phyloP scores from a whole-genome alignment of 1,139 yeast species.

The Tardiomyces blankii region DNA sequence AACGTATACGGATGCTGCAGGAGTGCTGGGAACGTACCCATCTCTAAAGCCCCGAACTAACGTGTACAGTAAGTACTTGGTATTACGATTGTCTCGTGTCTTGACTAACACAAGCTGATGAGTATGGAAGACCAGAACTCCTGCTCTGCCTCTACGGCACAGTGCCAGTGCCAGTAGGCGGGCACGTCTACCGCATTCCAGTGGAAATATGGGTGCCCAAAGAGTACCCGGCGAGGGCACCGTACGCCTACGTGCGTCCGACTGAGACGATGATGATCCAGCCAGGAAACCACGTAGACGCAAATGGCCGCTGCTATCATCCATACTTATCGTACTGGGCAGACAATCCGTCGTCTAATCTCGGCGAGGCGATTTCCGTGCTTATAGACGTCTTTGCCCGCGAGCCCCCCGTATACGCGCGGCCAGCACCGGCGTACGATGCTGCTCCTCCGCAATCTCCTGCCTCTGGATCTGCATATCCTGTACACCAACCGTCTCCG shows the following conservation, averaged over 20 bases:
- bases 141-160: constrained; percentile 57
- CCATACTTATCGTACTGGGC: constrained; percentile 58
- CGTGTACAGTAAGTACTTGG: constrained; percentile 33
- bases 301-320: constrained; percentile 65
- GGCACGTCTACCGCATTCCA: constrained; percentile 37
- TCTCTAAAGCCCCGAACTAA: constrained; percentile 59
- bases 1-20: constrained; percentile 52
- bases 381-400: constrained; percentile 33
- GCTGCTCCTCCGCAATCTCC: constrained; percentile 17
- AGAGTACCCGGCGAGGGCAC: constrained; percentile 52
- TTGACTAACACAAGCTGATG: constrained; percentile 14
- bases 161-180: constrained; percentile 27
- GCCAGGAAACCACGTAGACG: constrained; percentile 60
- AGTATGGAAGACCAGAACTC: constrained; percentile 46
- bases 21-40: constrained; percentile 38
- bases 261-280: constrained; percentile 36
- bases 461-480: constrained; percentile 8
- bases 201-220: constrained; percentile 70
- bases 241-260: constrained; percentile 50
- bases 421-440: not conserved
- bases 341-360: constrained; percentile 23
- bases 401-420: constrained; percentile 43
- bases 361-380: constrained; percentile 30
- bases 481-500: too few species aligned
- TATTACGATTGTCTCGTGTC: too few species aligned